Base-by-base conservation (phyloP, 1,284 basidiomycete genomes). In the Kalmanozyma brasiliensis region DNA sequence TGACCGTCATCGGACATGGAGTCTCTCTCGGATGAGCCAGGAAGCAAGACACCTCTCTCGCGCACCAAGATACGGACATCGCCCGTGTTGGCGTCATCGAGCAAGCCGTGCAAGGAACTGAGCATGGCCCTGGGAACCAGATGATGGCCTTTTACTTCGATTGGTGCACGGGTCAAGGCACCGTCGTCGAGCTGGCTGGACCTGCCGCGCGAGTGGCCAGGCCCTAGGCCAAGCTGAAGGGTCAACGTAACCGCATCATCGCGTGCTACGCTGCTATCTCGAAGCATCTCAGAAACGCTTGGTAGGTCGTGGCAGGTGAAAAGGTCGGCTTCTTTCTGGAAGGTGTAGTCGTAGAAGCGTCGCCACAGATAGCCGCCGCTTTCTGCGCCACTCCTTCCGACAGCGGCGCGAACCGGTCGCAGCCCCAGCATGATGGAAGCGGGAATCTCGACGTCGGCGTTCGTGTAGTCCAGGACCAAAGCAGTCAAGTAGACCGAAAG, bases 11-110 rank as follows among this genome's bases (percentile, higher is more conserved):
- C 61, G 2, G 61, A 58, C 32, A 42, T 41, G 1, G 53, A n/a
- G 14, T 30, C 46, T 17, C 9, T 10, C 3, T 43, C 20, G 17
- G 42, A 40, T 16, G 47, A 2, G 1, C 40, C 37, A 5, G 36
- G 29, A 10, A 63, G 49, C 10, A 74, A 33, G 13, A 79, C 16
- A 8, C 79, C 79, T 13, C 79, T 49, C 44, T 81, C 79, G 14
- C 74, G 49, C 0, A 80, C 77, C 3, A 76, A n/a, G 29, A 81
- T 73, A 23, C 77, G 67, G 8, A 81, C 63, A 23, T 81, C 79
- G 32, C 78, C 79, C 2, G 79, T 77, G 41, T 59, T 66, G n/a
- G 70, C 49, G 41, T 76, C 73, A 40, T 81, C 79, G 14, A 81
- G 48, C 16, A 81, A 47, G 3, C 73, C 64, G 2, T 51, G 64